A percentile compares a stretch with the other conserved stretches of the same genome.
Evolutionary conservation across 2,329 filamentous ascomycete genomes (phyloP).

Genomic region (Penicillium sp.): DNA sequence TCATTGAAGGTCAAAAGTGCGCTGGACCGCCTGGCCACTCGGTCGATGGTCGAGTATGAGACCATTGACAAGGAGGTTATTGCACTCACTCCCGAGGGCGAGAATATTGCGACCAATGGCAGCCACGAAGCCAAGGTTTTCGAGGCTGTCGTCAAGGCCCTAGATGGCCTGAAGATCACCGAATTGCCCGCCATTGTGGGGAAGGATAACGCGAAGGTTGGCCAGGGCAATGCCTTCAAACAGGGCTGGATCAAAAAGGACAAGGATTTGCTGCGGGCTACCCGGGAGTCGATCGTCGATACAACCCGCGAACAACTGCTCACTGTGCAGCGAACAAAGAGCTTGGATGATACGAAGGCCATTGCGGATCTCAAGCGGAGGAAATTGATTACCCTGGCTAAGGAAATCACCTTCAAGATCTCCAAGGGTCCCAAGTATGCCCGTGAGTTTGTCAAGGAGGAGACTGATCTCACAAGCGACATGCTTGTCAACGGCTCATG

Average conservation of each 20-base stretch:
- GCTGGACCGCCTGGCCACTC: conserved; percentile 80
- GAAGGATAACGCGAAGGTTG: conserved; percentile 62
- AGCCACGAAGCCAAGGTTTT: conserved; percentile 85
- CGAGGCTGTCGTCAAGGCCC: conserved; percentile 69
- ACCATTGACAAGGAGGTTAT: conserved; percentile 79
- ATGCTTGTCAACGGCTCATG: conserved; percentile 86
- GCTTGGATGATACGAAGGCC: conserved; percentile 73
- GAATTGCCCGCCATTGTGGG: conserved; percentile 62
- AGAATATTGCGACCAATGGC: conserved; percentile 73
- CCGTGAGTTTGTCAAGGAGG: conserved; percentile 85
- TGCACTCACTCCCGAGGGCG: conserved; percentile 73
- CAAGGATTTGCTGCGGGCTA: conserved; percentile 58
- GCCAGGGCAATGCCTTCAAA: conserved; percentile 93
- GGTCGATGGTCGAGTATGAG: conserved; percentile 86
- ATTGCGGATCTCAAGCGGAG: conserved; percentile 86
- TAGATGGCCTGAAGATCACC: conserved; percentile 80
- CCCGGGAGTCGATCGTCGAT: conserved; percentile 76
- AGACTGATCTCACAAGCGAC: conserved; percentile 91
- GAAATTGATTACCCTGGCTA: conserved; percentile 82
- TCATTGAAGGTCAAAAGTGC: conserved; percentile 80
- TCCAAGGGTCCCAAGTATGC: conserved; percentile 87
- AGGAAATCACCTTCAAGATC: conserved; percentile 83
- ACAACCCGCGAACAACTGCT: conserved; percentile 75
- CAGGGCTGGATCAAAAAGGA: conserved; percentile 71
- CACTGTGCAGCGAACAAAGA: conserved; percentile 70